Conservation (phyloP, 129 eudicot genomes). For the Saussurea involucrata region DNA sequence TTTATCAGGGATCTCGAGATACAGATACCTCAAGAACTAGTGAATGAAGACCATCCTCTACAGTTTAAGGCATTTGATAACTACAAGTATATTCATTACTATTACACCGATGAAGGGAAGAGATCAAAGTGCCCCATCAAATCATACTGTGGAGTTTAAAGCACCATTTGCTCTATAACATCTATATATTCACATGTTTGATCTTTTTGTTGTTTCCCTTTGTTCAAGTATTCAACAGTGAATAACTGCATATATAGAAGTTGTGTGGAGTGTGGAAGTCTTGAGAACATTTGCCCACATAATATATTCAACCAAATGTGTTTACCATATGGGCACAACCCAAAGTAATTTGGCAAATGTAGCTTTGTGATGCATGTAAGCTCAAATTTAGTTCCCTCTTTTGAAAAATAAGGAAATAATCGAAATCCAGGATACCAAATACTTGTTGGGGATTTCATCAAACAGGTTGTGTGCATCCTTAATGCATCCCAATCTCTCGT, state of each 20-base stretch:
- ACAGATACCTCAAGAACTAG: slow-evolving; percentile 42
- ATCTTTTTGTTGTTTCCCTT: slow-evolving; percentile 1
- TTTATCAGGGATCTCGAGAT: slow-evolving; percentile 45
- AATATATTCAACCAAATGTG: background rate
- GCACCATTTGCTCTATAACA: background rate
- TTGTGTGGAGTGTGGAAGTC: background rate
- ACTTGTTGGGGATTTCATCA: slow-evolving; percentile 20
- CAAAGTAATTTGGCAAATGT: no score
- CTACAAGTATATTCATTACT: slow-evolving; percentile 45
- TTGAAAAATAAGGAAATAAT: slow-evolving; percentile 27
- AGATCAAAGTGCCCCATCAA: slow-evolving; percentile 44
- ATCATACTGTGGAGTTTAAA: slow-evolving; percentile 49
- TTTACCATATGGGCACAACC: no score
- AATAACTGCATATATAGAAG: background rate
- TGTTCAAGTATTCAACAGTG: background rate
- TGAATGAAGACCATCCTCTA: slow-evolving; percentile 44
- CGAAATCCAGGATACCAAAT: slow-evolving; percentile 53
- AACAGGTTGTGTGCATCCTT: slow-evolving; percentile 22
- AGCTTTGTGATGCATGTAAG: slow-evolving; percentile 11
- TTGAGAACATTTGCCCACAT: background rate
- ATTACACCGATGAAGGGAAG: slow-evolving; percentile 37
- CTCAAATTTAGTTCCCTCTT: slow-evolving; percentile 28
- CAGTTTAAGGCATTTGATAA: slow-evolving; percentile 53
- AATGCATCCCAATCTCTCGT: slow-evolving; percentile 4
- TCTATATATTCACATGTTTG: background rate